Percentiles rank a stretch among this genome's conserved stretches.
These are phyloP conservation scores for Fusarium dimerum DNA, from an alignment of 2,329 filamentous ascomycete genomes.

Conservation along the genomic window DNA sequence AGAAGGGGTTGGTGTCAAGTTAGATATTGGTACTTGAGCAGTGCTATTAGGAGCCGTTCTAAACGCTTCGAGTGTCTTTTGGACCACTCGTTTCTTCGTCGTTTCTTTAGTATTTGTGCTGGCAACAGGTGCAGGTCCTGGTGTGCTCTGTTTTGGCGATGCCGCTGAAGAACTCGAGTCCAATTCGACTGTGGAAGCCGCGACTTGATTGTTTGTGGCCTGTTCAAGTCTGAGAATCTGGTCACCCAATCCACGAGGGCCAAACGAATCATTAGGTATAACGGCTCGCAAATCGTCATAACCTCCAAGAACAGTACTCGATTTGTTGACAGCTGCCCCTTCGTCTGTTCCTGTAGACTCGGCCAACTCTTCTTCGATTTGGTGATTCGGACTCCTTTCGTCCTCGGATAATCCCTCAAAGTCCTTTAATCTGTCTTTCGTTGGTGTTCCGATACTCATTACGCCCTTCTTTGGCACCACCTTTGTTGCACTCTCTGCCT, in stretches of 20 bases:
- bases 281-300: neutral
- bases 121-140: neutral
- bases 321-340: too few species aligned
- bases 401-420: slow-evolving; percentile 35
- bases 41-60: neutral
- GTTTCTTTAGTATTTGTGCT: slow-evolving; percentile 6
- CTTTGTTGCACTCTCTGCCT: slow-evolving; percentile 24
- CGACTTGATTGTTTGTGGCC: neutral
- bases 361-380: slow-evolving; percentile 26
- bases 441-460: slow-evolving; percentile 39
- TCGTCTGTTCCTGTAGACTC: too few species aligned
- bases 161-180: slow-evolving; percentile 7
- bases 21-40: neutral
- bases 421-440: slow-evolving; percentile 33
- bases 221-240: neutral
- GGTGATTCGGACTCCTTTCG: slow-evolving; percentile 30
- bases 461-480: slow-evolving; percentile 31
- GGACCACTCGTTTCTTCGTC: neutral
- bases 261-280: neutral
- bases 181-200: neutral
- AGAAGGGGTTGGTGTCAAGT: neutral
- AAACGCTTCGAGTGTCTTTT: neutral
- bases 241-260: neutral
- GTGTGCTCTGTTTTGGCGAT: slow-evolving; percentile 8
- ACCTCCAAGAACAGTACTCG: neutral